Conservation (phyloP, 192 early-diverging fungal species). For the Podila epicladia region DNA sequence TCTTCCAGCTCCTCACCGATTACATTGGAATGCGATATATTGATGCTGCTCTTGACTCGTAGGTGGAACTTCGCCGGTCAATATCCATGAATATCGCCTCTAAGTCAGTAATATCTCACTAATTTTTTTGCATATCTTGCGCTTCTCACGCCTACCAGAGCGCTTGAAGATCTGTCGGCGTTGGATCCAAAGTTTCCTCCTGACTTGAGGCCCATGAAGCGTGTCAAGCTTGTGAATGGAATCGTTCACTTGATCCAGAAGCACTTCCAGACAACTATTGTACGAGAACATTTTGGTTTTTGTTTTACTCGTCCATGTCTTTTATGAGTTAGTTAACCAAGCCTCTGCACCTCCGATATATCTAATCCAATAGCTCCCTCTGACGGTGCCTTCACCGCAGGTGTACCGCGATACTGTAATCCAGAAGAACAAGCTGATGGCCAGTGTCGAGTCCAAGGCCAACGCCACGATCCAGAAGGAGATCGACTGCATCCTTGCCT, state of each 20-base stretch:
- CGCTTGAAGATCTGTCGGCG: conserved; percentile 69
- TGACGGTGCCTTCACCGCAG: conserved; percentile 72
- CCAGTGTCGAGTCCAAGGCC: conserved; percentile 79
- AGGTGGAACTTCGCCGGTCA: background rate
- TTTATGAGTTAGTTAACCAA: too few relatives aligned
- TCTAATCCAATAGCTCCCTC: conserved; percentile 61
- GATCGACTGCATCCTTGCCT: conserved; percentile 76
- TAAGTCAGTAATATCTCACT: background rate
- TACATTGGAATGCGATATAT: conserved; percentile 86
- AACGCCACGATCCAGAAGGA: conserved; percentile 81
- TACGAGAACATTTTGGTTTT: conserved; percentile 39
- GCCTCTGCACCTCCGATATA: conserved; percentile 9
- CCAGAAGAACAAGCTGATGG: conserved; percentile 91
- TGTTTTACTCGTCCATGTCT: background rate
- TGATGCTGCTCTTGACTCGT: conserved; percentile 82
- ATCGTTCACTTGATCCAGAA: conserved; percentile 81
- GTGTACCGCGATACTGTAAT: conserved; percentile 88
- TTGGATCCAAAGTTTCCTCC: conserved; percentile 72
- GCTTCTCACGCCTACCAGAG: conserved; percentile 40
- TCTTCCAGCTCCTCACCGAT: conserved; percentile 83
- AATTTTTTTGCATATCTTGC: too few relatives aligned
- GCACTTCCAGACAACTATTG: conserved; percentile 82
- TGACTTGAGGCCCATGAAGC: conserved; percentile 67
- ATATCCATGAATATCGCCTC: background rate
- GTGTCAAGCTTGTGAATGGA: conserved; percentile 72